Base-by-base conservation (phyloP, 352 stramenopile genomes). In the Globisporangium radiosum region DNA sequence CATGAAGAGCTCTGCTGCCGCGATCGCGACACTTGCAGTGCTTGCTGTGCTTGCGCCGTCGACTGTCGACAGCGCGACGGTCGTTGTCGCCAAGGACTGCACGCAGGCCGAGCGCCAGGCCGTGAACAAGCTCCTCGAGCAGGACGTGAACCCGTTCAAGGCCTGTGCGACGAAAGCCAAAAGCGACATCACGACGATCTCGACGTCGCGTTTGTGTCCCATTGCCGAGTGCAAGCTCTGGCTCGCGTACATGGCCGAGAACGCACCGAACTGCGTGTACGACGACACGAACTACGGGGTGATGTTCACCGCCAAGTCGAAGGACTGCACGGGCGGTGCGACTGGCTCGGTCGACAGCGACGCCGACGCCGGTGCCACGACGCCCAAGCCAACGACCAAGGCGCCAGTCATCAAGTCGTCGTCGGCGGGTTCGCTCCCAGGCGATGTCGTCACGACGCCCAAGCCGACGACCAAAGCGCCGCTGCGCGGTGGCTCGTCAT, bases 261-360 rank as follows among this genome's bases (percentile, higher is more conserved):
- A 79, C 33, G 54, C 70, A 15, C 81, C 81, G 0, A 57, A 82
- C 62, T 88, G 73, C 71, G 71, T 85, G 57, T 89, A 81, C 59
- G 78, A 87, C 55, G 76, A 76, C 63, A 76, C 65, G 56, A 87
- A 89, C 70, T 88, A 83, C 63, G 69, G 69, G 33, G 63, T 52
- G 11, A 47, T 63, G 47, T 90, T 78, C 61, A 53, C 51, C 38
- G 52, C 64, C 19, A 90, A 88, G 62, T 66, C 59, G 37, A 66
- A 68, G 19, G 76, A 85, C 52, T 90, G 81, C 54, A 13, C 7
- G 7, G 11, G 11, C 11, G 40, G 7, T 1, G 40, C 40, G 40
- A 44, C 40, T 1, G 40, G 11, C 40, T 63, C 19, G 33, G 65
- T 60, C 37, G 66, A 49, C 39, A 44, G 19, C 62, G 48, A 52